A percentile compares a stretch with the other conserved stretches of the same genome.
phyloP scores from a whole-genome alignment of 177 flowering plant genomes.

The Vitis hybrid region DNA sequence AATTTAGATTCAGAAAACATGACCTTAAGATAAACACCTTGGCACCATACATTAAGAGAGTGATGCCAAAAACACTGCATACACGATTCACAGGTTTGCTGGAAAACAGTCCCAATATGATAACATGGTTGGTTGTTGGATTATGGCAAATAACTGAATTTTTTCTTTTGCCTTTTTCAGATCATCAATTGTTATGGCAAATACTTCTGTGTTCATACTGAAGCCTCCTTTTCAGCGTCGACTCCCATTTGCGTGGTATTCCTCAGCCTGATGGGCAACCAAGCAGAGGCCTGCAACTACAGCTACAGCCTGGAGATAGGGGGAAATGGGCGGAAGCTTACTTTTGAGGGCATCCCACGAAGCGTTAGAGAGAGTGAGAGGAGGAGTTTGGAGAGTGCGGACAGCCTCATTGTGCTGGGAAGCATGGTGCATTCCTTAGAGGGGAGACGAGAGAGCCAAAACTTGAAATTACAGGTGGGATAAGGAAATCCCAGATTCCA shows the following conservation, averaged over 20 bases:
- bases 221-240: constrained; percentile 50
- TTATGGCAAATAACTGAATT: too few relatives aligned
- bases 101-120: too few relatives aligned
- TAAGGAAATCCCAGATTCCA: constrained; percentile 34
- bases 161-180: constrained; percentile 14
- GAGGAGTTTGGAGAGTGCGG: constrained; percentile 53
- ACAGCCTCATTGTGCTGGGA: constrained; percentile 56
- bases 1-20: too few relatives aligned
- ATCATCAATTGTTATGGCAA: constrained; percentile 57
- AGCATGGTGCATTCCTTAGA: constrained; percentile 51
- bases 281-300: constrained; percentile 45
- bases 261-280: constrained; percentile 52
- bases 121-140: too few relatives aligned
- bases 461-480: constrained; percentile 47
- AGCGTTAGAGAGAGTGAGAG: constrained; percentile 58
- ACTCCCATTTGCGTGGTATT: constrained; percentile 51
- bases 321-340: constrained; percentile 50
- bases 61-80: too few relatives aligned
- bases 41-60: too few relatives aligned
- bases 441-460: constrained; percentile 51
- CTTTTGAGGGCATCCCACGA: constrained; percentile 57
- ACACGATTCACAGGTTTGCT: too few relatives aligned
- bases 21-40: too few relatives aligned
- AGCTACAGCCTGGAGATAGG: constrained; percentile 54
- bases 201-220: constrained; percentile 56